Evolutionary conservation across 352 stramenopile species (phyloP), one percentile per base, ranked within the genome.

Genomic region (Globisporangium yorkense): DNA sequence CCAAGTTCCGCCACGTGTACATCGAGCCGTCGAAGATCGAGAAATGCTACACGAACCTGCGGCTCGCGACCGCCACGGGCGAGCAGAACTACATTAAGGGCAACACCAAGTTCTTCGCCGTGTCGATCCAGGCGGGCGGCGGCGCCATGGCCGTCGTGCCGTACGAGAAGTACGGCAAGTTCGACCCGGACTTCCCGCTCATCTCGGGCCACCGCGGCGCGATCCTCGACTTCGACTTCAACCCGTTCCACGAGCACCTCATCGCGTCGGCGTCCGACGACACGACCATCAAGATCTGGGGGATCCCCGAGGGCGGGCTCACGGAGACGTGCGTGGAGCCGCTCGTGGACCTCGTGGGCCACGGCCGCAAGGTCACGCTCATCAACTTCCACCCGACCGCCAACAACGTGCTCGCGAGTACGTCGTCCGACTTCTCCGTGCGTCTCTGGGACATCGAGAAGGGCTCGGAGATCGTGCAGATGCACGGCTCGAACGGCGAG

Each of bases 71-170:
- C 40, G 92, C 97, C 35, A 99, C 97, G 52, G 97, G 98, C 59
- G 97, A 99, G 71, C 97, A 99, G 72, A 98, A 98, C 66, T 99
- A 99, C 82, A 99, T 99, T 77, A 99, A 99, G 77, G 96, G 94
- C 41, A 99, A 99, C 68, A 97, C 96, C 57, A 99, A 99, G 84
- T 99, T 99, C 77, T 99, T 99, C 71, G 96, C 96, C 21, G 92
- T 99, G 37, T 89, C 96, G 44, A 95, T 97, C 66, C 80, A 92
- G 65, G 83, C 84, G 0, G 88, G 89, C 51, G 89, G 88, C 44
- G 89, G 89, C 47, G 81, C 87, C 56, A 95, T 99, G 71, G 91
- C 93, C 50, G 93, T 99, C 35, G 83, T 98, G 53, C 88, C 91
- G 16, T 97, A 98, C 58, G 90, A 98, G 43, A 96, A 97, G 63